Conservation (phyloP, 768 basidiomycete genomes). For the Dictyophora rubrovolvata region DNA sequence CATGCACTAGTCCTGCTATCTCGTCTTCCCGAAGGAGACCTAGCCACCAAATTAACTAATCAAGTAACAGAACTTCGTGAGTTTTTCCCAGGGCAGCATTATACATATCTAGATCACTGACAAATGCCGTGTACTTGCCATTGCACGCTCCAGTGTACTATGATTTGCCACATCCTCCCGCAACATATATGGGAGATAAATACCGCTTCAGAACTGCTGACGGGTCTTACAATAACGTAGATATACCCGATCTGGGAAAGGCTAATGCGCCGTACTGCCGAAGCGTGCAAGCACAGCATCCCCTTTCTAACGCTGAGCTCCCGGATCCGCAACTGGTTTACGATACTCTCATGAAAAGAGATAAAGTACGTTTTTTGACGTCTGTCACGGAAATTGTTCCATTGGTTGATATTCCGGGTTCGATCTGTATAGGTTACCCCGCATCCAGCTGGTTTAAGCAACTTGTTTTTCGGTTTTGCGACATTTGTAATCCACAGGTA, state of each 20-base stretch:
- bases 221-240: conserved; percentile 67
- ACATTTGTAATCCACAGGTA: conserved; percentile 74
- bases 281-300: conserved; percentile 62
- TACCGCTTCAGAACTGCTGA: conserved; percentile 67
- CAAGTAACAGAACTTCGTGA: conserved; percentile 42
- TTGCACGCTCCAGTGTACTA: conserved; percentile 48
- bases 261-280: conserved; percentile 74
- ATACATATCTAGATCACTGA: conserved; percentile 1
- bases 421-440: conserved; percentile 42
- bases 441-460: conserved; percentile 73
- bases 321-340: conserved; percentile 77
- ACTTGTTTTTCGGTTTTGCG: conserved; percentile 74
- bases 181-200: conserved; percentile 52
- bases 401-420: neutral
- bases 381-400: neutral
- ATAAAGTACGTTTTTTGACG: conserved; percentile 37
- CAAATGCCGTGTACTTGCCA: conserved; percentile 3
- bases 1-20: conserved; percentile 56
- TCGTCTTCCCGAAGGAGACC: conserved; percentile 37
- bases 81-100: conserved; percentile 18
- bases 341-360: conserved; percentile 65
- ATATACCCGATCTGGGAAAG: conserved; percentile 62
- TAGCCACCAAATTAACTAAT: conserved; percentile 30
- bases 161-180: conserved; percentile 71
- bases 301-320: conserved; percentile 55